A percentile compares a stretch with the other conserved stretches of the same genome.
Evolutionary conservation across 2,329 filamentous ascomycete species (phyloP).

Genomic region (Fusarium chaquense): DNA sequence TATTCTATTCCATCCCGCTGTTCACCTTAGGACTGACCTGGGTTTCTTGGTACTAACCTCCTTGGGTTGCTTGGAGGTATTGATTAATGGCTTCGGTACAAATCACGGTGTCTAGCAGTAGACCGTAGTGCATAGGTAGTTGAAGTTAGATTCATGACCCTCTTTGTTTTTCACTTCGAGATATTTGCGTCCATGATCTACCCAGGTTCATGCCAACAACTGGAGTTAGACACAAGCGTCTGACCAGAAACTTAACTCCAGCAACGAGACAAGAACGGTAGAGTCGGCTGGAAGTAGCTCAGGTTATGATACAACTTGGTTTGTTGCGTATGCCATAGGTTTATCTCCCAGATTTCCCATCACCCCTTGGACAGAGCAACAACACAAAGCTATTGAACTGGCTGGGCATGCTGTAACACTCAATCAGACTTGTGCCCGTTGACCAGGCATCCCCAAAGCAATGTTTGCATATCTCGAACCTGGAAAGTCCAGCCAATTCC

Average conservation of each 20-base stretch:
- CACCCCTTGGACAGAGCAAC: not conserved
- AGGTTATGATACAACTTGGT: not conserved
- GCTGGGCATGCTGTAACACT: not conserved
- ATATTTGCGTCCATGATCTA: too few species aligned
- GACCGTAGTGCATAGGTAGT: too few species aligned
- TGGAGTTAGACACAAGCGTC: not conserved
- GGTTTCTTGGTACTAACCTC: too few species aligned
- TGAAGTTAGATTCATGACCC: too few species aligned
- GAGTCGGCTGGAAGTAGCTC: not conserved
- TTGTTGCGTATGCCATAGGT: not conserved
- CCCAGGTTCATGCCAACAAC: not conserved
- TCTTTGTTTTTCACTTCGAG: too few species aligned
- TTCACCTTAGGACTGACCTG: not conserved
- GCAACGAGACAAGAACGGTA: not conserved
- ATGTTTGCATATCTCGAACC: slow-evolving; percentile 68
- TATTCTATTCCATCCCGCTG: not conserved
- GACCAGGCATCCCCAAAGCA: slow-evolving; percentile 24
- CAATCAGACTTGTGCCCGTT: not conserved
- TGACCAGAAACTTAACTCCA: not conserved
- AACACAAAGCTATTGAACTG: not conserved
- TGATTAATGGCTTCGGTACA: not conserved
- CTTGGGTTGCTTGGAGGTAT: too few species aligned
- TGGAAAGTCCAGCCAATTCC: slow-evolving; percentile 30
- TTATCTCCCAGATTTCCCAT: not conserved
- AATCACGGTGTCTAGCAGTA: not conserved